phyloP scores from a whole-genome alignment of 352 stramenopile genomes.

The Globisporangium ultimum region DNA sequence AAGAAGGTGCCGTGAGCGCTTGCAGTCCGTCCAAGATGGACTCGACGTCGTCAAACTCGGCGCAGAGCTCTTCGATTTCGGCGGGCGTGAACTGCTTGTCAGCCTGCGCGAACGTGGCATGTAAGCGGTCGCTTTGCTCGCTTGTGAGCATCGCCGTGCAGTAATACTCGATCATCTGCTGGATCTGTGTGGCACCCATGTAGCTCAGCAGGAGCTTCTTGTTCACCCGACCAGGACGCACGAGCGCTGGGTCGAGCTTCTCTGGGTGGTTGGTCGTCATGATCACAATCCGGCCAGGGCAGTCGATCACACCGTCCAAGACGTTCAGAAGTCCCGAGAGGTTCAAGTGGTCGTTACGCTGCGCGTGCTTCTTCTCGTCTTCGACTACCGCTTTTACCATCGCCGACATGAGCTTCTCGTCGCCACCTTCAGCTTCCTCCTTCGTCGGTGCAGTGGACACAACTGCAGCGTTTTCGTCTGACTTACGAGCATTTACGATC shows the following conservation, averaged over 20 bases:
- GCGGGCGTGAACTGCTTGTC: conserved; percentile 11
- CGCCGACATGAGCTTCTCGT: conserved; percentile 22
- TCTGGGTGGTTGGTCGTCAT: conserved; percentile 88
- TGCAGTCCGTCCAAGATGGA: background rate
- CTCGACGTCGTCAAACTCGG: conserved; percentile 10
- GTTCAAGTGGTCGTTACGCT: conserved; percentile 7
- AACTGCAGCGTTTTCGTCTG: background rate
- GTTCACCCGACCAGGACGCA: conserved; percentile 56
- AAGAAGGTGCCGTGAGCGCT: no score
- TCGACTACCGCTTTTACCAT: conserved; percentile 26
- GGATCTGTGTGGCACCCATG: conserved; percentile 16
- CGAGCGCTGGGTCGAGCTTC: conserved; percentile 50
- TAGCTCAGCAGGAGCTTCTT: conserved; percentile 42
- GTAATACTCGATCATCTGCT: conserved; percentile 26
- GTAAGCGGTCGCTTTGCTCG: conserved; percentile 6
- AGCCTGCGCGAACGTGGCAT: conserved; percentile 7
- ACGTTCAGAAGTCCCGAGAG: conserved; percentile 12
- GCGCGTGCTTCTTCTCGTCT: background rate
- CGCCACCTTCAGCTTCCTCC: conserved; percentile 22
- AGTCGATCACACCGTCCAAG: conserved; percentile 54
- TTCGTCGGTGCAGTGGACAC: background rate
- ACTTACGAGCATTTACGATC: conserved; percentile 25
- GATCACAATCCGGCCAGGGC: conserved; percentile 71
- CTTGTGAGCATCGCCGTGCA: conserved; percentile 6
- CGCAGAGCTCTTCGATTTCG: conserved; percentile 19